Base-by-base conservation (phyloP, 2,329 filamentous ascomycete species). In the Paraphaeosphaeria sporulosa region DNA sequence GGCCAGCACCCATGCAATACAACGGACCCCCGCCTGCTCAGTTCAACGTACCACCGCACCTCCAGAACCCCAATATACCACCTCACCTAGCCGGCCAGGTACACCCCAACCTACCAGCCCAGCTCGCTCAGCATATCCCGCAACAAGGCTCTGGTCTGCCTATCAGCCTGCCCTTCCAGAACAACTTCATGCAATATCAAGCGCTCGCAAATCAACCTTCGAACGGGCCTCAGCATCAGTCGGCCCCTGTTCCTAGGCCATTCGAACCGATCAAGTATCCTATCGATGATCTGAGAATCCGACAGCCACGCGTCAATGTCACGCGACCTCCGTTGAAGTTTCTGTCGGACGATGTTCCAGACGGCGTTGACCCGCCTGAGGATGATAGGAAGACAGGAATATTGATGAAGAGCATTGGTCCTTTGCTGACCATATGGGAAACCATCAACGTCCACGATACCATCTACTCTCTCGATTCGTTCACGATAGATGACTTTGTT, bases 371-470 rank as follows among this genome's bases (percentile, higher is more conserved):
- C 36, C 60, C 67, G 15, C 71, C 76, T 17, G 67, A 79, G 38
- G 65, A 72, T 5, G 75, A 81, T 34, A 65, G 71, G 27, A 74
- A 77, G 57, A 75, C 71, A 46, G 87, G 89, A 42, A 88, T 98
- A 56, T 81, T 89, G 21, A 95, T 94, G 87, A 88, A 90, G 69
- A 94, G 93, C 3, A 87, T 97, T n/a, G 93, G 94, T 0, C 85
- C 88, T 2, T 81, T 98, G 17, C 80, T 99, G 25, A 94, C 97
- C 78, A 92, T 92, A 0, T 99, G 95, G 95, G 93, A 97, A 70
- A 97, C 94, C 0, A 84, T 99, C 36, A 99, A 97, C 71, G 94
- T 99, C n/a, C 97, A 97, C 74, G 96, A 93, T 73, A 93, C 97
- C 71, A 90, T 97, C 19, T 96, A 96, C 73, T 88, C 92, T 71